A percentile compares a stretch with the other conserved stretches of the same genome.
phyloP scores from a whole-genome alignment of 2,329 filamentous ascomycete genomes.

The Penicillium aurantiogriseum region DNA sequence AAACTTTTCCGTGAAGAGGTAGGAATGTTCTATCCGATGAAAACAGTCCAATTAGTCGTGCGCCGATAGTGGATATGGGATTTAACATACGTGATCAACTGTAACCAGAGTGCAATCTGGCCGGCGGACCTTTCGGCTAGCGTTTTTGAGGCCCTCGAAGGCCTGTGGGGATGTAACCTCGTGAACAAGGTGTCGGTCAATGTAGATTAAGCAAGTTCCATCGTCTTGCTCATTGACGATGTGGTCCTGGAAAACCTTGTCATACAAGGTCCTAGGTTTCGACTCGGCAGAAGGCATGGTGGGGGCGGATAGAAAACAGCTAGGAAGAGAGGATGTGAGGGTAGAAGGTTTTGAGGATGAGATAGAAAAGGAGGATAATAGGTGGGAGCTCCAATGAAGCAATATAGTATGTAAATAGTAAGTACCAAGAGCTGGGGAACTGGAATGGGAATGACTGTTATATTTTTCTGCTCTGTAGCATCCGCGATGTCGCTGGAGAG shows the following conservation, averaged over 20 bases:
- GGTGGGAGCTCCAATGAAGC: slow-evolving; percentile 2
- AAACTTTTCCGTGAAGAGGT: slow-evolving; percentile 87
- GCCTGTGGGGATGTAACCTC: slow-evolving; percentile 99
- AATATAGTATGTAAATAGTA: slow-evolving; percentile 4
- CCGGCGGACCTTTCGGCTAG: slow-evolving; percentile 80
- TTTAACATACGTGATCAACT: slow-evolving; percentile 79
- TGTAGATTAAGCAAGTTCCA: slow-evolving; percentile 89
- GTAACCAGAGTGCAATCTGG: slow-evolving; percentile 96
- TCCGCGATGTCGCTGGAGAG: slow-evolving; percentile 38
- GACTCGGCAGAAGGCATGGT: slow-evolving; percentile 74
- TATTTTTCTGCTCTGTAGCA: slow-evolving; percentile 25
- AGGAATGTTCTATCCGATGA: slow-evolving; percentile 72
- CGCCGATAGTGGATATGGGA: slow-evolving; percentile 18
- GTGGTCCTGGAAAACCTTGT: slow-evolving; percentile 95
- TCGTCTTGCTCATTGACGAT: slow-evolving; percentile 94
- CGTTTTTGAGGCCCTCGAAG: slow-evolving; percentile 91
- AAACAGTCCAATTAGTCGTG: slow-evolving; percentile 13
- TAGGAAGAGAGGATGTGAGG: neutral
- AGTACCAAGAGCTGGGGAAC: slow-evolving; percentile 11
- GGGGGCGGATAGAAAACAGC: slow-evolving; percentile 21
- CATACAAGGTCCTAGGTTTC: slow-evolving; percentile 82
- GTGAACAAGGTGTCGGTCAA: slow-evolving; percentile 94
- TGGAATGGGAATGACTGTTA: slow-evolving; percentile 15
- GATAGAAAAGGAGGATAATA: neutral
- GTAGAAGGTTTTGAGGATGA: neutral